Evolutionary conservation across 192 early-diverging fungal genomes (phyloP), one percentile per base, ranked within the genome.

Genomic region (Backusella tuberculispora): DNA sequence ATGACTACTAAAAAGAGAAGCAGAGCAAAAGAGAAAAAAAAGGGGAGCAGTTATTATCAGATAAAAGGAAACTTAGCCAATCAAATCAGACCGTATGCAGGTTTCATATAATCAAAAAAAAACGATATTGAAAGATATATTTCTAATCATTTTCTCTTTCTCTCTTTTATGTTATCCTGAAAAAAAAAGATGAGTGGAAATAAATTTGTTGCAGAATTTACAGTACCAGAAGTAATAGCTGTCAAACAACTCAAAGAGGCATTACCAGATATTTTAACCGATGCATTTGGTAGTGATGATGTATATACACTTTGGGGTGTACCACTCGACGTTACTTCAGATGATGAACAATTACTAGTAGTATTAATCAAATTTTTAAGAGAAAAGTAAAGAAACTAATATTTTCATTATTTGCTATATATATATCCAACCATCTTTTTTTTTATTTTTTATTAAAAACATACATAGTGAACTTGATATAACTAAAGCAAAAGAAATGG

Each of bases 301-400:
- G 78, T 80, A n/a, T 75, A 81, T 44, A 65, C 75, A 15, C 74
- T 90, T 24, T 90, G 89, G 88, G 83, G 78, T 24, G 80, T 90
- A n/a, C 69, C 78, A 0, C 75, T 90, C 29, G 74, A 83, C 26
- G 73, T 78, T 7, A 41, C 75, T 8, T 77, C 78, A 4, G 66
- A 26, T 15, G 89, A 90, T 74, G 74, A 80, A 63, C 81, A 86
- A 17, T 50, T 90, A 9, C 83, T 88, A 46, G 88, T 89, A 9
- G 77, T 90, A 17, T 63, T 90, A 56, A 50, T 79, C 45, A 88
- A 90, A 79, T 90, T 89, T 69, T 72, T 90, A 47, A 74, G 77
- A 53, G 88, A 88, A 4, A 84, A 87, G 75, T 83, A 75, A 37
- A 45, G 4, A 71, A 47, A 71, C 2, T 21, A 53, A 9, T 4